Base-by-base conservation (phyloP, 306 rosid genomes). In the Abrus pulchellus region DNA sequence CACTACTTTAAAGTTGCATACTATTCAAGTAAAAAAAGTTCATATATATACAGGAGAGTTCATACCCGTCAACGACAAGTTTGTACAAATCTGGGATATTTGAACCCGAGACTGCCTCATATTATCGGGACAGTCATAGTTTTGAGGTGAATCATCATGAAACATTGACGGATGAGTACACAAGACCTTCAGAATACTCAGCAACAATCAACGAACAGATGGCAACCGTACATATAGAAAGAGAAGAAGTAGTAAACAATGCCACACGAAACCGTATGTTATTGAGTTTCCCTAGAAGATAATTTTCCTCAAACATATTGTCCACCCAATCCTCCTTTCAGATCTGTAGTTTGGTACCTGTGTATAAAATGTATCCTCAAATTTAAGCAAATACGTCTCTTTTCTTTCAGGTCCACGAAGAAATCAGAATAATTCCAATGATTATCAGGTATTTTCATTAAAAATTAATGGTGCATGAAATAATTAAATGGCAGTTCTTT, bases 381-480 rank as follows among this genome's bases (percentile, higher is more conserved):
- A 54, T 54, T 14, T 54, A 14, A 14, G 32, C 8, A 6, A 20
- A 14, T 54, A 30, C 2, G 60, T 54, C 6, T 32, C 65, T 78
- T 56, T 64, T 54, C 74, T 85, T 87, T 75, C 89, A 92, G 97
- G 92, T 14, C 95, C 93, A 62, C 85, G 85, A 80, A 90, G 97
- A 82, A 87, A 88, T 82, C 84, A 82, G 29, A 29, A 64, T 57
- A 86, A 49, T 83, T 83, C 91, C 76, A 87, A 82, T 12, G 94
- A 92, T 66, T 83, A 78, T 80, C 97, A 92, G 94, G 97, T 92
- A 43, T 84, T 83, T 82, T 13, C 62, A 82, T 79, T 70, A 5
- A 52, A 11, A 53, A 56, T 5, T 81, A 36, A 9, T 44, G 69
- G 54, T 75, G 48, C 9, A 54, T 14, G 13, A n/a, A 54, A 54